Evolutionary conservation across 1,284 basidiomycete genomes (phyloP), one percentile per base, ranked within the genome.

Genomic region (Mycena citricolor): DNA sequence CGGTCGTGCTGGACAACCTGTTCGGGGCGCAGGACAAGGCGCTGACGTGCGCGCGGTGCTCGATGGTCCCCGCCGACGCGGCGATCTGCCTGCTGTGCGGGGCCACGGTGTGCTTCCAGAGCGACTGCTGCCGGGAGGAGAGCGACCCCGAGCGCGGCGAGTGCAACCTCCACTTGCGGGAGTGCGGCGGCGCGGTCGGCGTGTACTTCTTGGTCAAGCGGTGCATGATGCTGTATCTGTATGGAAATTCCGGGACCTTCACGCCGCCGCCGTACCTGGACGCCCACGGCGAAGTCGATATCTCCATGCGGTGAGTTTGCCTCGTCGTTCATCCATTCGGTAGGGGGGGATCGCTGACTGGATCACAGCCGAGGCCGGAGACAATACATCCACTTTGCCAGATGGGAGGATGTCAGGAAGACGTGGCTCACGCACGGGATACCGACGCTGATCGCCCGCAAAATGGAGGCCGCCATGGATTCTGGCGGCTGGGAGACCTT

Each of bases 1-100:
- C 95, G 0, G 56, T 79, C 1, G 80, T 89, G 24, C 78, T 97
- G 52, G 94, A 98, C 58, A 83, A 82, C 36, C 65, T 98, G 7
- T 89, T 97, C 54, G 80, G 82, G 16, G 72, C 79, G 7, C 73
- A 87, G 59, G 76, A 86, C 61, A 73, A 81, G 67, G 69, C 77
- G 51, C 69, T 89, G 62, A 76, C 75, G 21, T 99, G 97, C 63
- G 66, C 69, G 29, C 77, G 80, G 26, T 99, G 95, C 65, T 74
- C 79, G 34, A 88, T 83, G 0, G 79, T 89, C 6, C 94, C 95
- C 0, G 70, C 76, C 4, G 91, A 92, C 57, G 90, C 91, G 7
- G 95, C 94, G 0, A 81, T 99, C 4, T 99, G 95, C 63, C 66
- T 98, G 48, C 74, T 94, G 39, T 99, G 97, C 57, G 95, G 95